phyloP scores from a whole-genome alignment of 768 basidiomycete species.

The Pulveroboletus sp. region DNA sequence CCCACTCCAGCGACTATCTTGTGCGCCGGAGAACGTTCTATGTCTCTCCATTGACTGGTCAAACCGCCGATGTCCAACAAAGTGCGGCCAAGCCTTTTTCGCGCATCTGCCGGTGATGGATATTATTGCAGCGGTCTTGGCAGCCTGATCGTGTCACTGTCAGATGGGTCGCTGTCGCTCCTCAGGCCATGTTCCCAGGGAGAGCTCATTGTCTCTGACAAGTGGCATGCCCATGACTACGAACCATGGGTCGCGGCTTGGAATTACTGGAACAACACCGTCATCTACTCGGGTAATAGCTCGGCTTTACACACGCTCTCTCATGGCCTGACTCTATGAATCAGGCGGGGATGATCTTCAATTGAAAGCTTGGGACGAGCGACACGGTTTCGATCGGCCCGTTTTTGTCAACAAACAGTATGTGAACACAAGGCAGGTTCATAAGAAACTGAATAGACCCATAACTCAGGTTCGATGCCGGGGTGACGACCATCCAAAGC shows the following conservation, averaged over 20 bases:
- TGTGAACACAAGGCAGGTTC: conserved; percentile 1
- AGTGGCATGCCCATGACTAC: conserved; percentile 88
- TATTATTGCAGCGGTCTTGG: conserved; percentile 42
- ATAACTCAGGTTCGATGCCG: conserved; percentile 78
- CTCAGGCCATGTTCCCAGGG: conserved; percentile 47
- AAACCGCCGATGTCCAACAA: conserved; percentile 52
- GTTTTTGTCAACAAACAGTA: conserved; percentile 74
- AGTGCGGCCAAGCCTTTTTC: conserved; percentile 35
- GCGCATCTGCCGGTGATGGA: neutral
- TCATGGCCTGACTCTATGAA: neutral
- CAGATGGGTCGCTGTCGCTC: conserved; percentile 71
- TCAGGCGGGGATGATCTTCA: conserved; percentile 91
- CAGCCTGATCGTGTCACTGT: conserved; percentile 76
- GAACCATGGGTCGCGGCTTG: conserved; percentile 95
- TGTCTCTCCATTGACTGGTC: conserved; percentile 96
- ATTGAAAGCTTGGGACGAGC: conserved; percentile 88
- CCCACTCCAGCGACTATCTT: conserved; percentile 42
- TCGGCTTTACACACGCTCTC: neutral
- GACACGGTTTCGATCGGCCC: conserved; percentile 58
- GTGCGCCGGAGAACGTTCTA: conserved; percentile 54
- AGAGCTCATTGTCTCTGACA: conserved; percentile 44
- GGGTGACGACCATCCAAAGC: conserved; percentile 87
- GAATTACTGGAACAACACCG: conserved; percentile 79
- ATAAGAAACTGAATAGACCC: conserved; percentile 1
- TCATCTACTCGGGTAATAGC: conserved; percentile 80